Base-by-base conservation (phyloP, 2,329 filamentous ascomycete genomes). In the Mycosphaerelloides madeirae region DNA sequence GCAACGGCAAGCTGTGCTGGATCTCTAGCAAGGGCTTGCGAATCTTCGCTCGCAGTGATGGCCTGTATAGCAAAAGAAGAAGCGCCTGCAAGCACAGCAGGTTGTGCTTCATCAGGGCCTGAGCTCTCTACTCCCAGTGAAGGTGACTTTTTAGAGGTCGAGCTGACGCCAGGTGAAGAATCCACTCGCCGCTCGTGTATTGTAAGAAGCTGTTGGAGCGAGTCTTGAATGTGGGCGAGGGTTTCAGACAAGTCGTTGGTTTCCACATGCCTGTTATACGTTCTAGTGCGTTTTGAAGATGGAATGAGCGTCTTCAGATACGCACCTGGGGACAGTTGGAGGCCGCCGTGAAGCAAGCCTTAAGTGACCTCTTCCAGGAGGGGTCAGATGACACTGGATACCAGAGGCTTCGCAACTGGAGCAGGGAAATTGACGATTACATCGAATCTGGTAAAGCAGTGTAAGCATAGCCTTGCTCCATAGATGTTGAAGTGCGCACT, bases 341-440 rank as follows among this genome's bases (percentile, higher is more conserved):
- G 31, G 22, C 28, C 42, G 34, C n/a, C n/a, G 28, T 11, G 36
- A 9, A 13, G 29, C 36, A 14, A 29, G 20, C 28, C 19, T 14
- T 11, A n/a, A 15, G 16, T 29, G 25, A 14, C 13, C 29, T 29
- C 20, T 44, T 29, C 18, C 34, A 6, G 43, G 38, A 20, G 38
- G 39, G 4, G 31, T 25, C 22, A 25, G 9, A 9, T 43, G 43
- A 16, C 46, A 49, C 31, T 43, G 38, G 14, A 49, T 49, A 3
- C 43, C 46, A 3, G 46, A 46, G 1, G 46, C 44, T 16, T 43
- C 38, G 19, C 46, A 49, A 19, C 38, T 43, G 7, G 43, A 46
- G 43, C 46, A 49, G 7, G 46, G 46, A 33, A 38, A 46, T 36
- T 46, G 40, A 25, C 41, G 41, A 35, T 45, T 43, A 22, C 46